These are phyloP conservation scores for Starmera quercuum DNA, from an alignment of 805 yeast species.

Conservation along the genomic window DNA sequence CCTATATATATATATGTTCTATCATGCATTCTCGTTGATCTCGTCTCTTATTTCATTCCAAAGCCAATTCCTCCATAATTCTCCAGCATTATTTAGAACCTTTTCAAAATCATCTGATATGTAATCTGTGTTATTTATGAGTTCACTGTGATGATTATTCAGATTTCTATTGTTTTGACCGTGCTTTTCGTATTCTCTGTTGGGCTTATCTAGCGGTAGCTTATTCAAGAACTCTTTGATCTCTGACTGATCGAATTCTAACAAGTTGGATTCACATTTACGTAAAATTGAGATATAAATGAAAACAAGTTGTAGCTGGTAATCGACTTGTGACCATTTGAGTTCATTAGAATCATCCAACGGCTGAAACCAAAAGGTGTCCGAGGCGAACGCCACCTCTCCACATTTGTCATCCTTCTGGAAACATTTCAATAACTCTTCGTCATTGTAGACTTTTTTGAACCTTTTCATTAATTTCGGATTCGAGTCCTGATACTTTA, in stretches of 20 bases:
- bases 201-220: slow-evolving; percentile 15
- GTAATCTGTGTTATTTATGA: slow-evolving; percentile 20
- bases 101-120: slow-evolving; percentile 60
- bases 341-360: slow-evolving; percentile 16
- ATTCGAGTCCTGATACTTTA: slow-evolving; percentile 5
- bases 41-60: slow-evolving; percentile 50
- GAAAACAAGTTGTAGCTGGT: slow-evolving; percentile 71
- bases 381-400: slow-evolving; percentile 4
- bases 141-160: slow-evolving; percentile 12
- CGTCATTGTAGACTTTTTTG: slow-evolving; percentile 12
- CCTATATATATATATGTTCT: too few relatives aligned
- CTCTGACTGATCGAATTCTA: slow-evolving; percentile 88
- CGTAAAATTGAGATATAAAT: slow-evolving; percentile 72
- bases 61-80: slow-evolving; percentile 80
- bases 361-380: slow-evolving; percentile 15
- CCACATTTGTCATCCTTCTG: slow-evolving; percentile 3
- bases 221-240: slow-evolving; percentile 69
- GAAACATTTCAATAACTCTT: slow-evolving; percentile 2
- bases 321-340: slow-evolving; percentile 58
- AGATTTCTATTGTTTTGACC: slow-evolving; percentile 1
- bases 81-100: slow-evolving; percentile 72
- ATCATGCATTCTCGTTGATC: slow-evolving; percentile 9
- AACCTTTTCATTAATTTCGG: slow-evolving; percentile 14
- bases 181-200: slow-evolving; percentile 2
- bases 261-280: slow-evolving; percentile 66